These are phyloP conservation scores for Exophiala sp. DNA, from an alignment of 2,329 filamentous ascomycete species.

Conservation along the genomic window DNA sequence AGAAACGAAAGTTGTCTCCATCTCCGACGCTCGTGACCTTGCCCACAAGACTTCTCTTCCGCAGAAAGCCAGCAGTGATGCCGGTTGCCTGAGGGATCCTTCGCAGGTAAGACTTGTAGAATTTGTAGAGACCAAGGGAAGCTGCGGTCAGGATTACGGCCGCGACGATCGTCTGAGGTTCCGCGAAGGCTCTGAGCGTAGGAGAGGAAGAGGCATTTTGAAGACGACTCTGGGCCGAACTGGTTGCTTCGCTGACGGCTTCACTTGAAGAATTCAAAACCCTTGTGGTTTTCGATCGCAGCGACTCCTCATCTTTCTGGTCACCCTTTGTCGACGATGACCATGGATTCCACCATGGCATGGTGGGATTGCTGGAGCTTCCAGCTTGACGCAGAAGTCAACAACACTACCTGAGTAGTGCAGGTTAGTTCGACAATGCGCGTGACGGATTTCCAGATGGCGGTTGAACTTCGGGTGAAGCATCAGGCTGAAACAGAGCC, in stretches of 20 bases:
- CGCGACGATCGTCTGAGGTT: conserved; percentile 31
- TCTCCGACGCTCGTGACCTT: conserved; percentile 91
- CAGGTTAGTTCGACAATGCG: too few species aligned
- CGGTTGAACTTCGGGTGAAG: too few species aligned
- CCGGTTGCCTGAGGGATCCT: conserved; percentile 75
- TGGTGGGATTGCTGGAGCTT: conserved; percentile 9
- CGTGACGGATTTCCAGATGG: too few species aligned
- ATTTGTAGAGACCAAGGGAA: conserved; percentile 21
- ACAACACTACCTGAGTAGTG: too few species aligned
- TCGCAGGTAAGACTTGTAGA: conserved; percentile 60
- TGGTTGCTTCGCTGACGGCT: conserved; percentile 1
- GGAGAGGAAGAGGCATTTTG: conserved; percentile 2
- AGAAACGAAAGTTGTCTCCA: conserved; percentile 92
- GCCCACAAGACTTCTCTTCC: conserved; percentile 72
- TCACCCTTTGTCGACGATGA: conserved; percentile 25
- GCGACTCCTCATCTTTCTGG: neutral
- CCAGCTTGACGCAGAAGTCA: too few species aligned
- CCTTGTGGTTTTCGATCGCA: neutral
- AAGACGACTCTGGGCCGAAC: neutral
- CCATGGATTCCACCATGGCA: conserved; percentile 30
- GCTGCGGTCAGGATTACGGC: conserved; percentile 29
- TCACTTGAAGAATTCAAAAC: conserved; percentile 4
- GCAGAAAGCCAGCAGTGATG: conserved; percentile 70
- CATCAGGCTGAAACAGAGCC: too few species aligned
- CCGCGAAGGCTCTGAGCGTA: conserved; percentile 23